These are phyloP conservation scores for Endotrypanum monterogeii DNA, from an alignment of 208 protist species.

Conservation along the genomic window DNA sequence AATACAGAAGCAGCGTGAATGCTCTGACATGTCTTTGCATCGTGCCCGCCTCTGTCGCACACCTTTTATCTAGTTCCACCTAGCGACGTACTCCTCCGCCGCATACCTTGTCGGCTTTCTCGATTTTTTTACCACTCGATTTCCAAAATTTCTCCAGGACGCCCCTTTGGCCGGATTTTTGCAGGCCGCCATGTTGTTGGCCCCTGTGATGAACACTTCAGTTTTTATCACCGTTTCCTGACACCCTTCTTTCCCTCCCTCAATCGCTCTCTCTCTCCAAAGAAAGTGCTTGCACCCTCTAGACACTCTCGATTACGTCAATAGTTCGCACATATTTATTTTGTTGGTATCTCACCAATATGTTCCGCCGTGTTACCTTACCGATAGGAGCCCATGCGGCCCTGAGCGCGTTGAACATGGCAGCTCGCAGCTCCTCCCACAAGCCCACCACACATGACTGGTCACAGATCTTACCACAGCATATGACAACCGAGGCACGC, in stretches of 20 bases:
- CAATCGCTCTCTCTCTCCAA: neutral
- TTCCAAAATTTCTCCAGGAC: neutral
- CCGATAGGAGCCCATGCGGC: constrained; percentile 31
- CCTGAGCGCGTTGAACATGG: constrained; percentile 24
- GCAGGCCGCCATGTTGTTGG: neutral
- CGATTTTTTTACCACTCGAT: neutral
- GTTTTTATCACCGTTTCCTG: neutral
- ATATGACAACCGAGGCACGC: constrained; percentile 57
- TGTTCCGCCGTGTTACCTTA: constrained; percentile 60
- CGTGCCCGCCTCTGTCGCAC: neutral
- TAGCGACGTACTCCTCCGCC: neutral
- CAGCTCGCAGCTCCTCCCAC: constrained; percentile 59
- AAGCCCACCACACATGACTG: constrained; percentile 81
- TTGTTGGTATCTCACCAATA: constrained; percentile 1
- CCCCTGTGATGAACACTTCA: neutral
- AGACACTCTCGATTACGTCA: neutral
- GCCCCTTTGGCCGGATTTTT: neutral
- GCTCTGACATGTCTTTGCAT: neutral
- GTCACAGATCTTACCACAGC: constrained; percentile 54
- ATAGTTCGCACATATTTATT: neutral
- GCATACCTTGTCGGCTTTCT: neutral
- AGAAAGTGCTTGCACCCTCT: neutral
- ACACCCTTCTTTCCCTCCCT: too few relatives aligned
- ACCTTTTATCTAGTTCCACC: neutral
- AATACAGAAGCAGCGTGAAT: neutral